These are phyloP conservation scores for Chaetomium olivaceum DNA, from an alignment of 2,329 filamentous ascomycete genomes.

Conservation along the genomic window DNA sequence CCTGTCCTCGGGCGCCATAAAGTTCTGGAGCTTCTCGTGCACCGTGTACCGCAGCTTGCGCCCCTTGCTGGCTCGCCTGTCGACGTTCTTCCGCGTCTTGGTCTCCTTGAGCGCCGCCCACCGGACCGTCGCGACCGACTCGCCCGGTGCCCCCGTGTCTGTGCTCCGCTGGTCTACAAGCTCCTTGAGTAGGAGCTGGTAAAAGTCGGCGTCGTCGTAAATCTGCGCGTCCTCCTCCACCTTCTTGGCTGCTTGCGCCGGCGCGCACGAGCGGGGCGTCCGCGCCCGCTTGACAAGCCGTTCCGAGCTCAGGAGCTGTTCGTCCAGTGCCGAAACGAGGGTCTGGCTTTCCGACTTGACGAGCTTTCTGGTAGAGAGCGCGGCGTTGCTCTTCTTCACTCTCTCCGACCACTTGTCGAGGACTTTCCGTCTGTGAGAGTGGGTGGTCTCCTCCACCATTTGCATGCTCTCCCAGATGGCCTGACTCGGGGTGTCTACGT, in stretches of 20 bases:
- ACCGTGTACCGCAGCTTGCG: slow-evolving; percentile 92
- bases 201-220: slow-evolving; percentile 95
- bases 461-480: slow-evolving; percentile 74
- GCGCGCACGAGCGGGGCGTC: slow-evolving; percentile 74
- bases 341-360: slow-evolving; percentile 55
- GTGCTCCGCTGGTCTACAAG: slow-evolving; percentile 85
- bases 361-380: slow-evolving; percentile 59
- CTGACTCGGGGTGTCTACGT: slow-evolving; percentile 58
- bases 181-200: slow-evolving; percentile 88
- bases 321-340: slow-evolving; percentile 66
- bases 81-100: slow-evolving; percentile 80
- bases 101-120: slow-evolving; percentile 72
- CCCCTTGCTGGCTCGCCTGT: slow-evolving; percentile 93
- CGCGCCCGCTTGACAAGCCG: slow-evolving; percentile 69
- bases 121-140: slow-evolving; percentile 55
- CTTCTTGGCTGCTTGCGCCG: slow-evolving; percentile 62
- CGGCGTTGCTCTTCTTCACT: slow-evolving; percentile 62
- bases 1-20: slow-evolving; percentile 90
- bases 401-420: slow-evolving; percentile 91
- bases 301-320: slow-evolving; percentile 66
- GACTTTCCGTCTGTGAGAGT: slow-evolving; percentile 65
- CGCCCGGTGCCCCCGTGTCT: slow-evolving; percentile 55
- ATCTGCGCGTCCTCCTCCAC: slow-evolving; percentile 61
- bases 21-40: slow-evolving; percentile 96
- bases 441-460: slow-evolving; percentile 60